A percentile compares a stretch with the other conserved stretches of the same genome.
These are phyloP conservation scores for Earliella scabrosa DNA, from an alignment of 1,284 basidiomycete species.

Conservation along the genomic window DNA sequence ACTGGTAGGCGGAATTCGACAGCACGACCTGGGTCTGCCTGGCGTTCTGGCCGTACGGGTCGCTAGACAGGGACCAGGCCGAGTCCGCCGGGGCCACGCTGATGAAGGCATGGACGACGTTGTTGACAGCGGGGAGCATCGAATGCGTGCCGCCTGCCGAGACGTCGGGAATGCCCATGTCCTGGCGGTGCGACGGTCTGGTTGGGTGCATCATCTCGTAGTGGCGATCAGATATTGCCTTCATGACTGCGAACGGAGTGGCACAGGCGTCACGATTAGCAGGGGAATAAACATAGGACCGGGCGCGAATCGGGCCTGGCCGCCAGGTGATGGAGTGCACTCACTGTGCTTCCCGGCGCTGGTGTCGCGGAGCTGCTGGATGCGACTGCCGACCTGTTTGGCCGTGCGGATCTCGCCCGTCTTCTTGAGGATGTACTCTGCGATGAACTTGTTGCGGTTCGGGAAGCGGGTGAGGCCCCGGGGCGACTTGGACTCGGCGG, in stretches of 20 bases:
- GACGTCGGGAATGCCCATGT: constrained; percentile 6
- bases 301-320: not conserved
- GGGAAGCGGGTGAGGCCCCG: constrained; percentile 72
- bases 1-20: constrained; percentile 28
- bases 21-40: constrained; percentile 14
- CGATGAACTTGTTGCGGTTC: constrained; percentile 74
- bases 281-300: constrained; percentile 1
- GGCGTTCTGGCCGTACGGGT: not conserved
- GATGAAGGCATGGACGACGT: constrained; percentile 49
- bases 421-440: constrained; percentile 65
- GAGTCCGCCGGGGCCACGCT: constrained; percentile 48
- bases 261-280: constrained; percentile 1
- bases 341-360: constrained; percentile 65
- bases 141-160: constrained; percentile 2
- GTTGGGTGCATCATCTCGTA: constrained; percentile 36
- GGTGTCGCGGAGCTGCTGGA: constrained; percentile 73
- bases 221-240: constrained; percentile 38
- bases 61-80: constrained; percentile 3
- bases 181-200: constrained; percentile 4
- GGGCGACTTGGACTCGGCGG: constrained; percentile 70
- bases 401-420: constrained; percentile 68
- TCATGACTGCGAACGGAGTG: constrained; percentile 31
- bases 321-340: constrained; percentile 31
- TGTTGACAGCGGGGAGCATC: constrained; percentile 12
- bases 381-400: constrained; percentile 74